Evolutionary conservation across 2,329 filamentous ascomycete species (phyloP), one percentile per base, ranked within the genome.

Genomic region (Paecilomyces dactylethromorphus): DNA sequence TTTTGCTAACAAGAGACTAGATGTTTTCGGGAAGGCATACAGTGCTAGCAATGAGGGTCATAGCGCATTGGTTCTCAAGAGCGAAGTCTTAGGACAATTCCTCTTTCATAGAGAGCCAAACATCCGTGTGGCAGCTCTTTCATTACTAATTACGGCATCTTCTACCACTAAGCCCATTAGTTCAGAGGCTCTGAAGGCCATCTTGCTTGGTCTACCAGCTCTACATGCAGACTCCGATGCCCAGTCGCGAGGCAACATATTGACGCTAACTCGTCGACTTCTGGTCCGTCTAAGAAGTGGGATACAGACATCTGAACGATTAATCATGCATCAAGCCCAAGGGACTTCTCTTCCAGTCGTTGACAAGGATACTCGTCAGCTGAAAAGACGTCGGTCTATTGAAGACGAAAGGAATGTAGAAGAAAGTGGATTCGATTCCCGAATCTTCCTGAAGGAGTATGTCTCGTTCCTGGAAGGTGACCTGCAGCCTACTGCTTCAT

Each of bases 171-270:
- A 85, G 56, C 88, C 91, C 0, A 87, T 95, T 56, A 87, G 87
- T 0, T 67, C 75, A 0, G 80, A 78, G 10, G 82, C 87, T 0
- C 78, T 97, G 2, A 71, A 76, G 2, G 80, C 88, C 12, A 77
- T 97, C 2, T 81, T 81, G 56, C 79, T 77, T 33, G 85, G 90
- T 59, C 75, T 97, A 3, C 81, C 84, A 1, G 83, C 87, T 15
- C 85, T 93, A 63, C 88, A 95, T 69, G 85, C 91, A 2, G 92
- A 97, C 62, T 86, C 90, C 0, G 92, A 97, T 69, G 87, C 93
- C 5, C 91, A 93, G 66, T 89, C 92, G 64, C 86, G 94, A 58
- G 88, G 92, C 59, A 91, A 96, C 65, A 81, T 95, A 1, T 81
- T 93, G 26, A 86, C 86, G 24, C 84, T 90, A 62, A 85, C 88